Evolutionary conservation across 192 early-diverging fungal genomes (phyloP).

Genomic region (Podila epigama): DNA sequence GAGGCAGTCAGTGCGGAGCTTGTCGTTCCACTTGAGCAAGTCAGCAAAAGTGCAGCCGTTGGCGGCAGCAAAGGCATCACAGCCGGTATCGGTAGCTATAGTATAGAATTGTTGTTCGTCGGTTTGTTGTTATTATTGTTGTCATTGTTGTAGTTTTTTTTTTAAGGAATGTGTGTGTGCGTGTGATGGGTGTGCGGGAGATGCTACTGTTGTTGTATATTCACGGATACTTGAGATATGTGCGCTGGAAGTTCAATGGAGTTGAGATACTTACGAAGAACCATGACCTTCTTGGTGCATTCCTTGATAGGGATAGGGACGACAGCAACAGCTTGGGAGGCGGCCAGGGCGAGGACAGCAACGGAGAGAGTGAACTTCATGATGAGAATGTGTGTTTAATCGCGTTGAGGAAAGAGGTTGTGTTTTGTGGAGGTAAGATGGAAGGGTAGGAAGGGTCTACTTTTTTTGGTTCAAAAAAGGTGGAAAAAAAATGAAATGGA

Average conservation of each 20-base stretch:
- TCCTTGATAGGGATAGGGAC: conserved; percentile 13
- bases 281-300: conserved; percentile 16
- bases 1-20: conserved; percentile 16
- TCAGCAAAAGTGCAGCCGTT: conserved; percentile 23
- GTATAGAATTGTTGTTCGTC: background rate
- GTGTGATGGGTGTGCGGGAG: too few relatives aligned
- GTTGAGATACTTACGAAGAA: conserved; percentile 3
- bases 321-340: conserved; percentile 18
- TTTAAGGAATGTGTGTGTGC: too few relatives aligned
- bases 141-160: background rate
- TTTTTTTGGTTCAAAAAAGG: conserved; percentile 6
- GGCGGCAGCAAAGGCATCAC: conserved; percentile 5
- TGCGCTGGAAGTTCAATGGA: background rate
- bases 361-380: conserved; percentile 16
- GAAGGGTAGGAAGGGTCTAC: background rate
- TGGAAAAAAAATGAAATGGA: conserved; percentile 3
- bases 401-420: background rate
- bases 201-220: background rate
- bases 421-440: background rate
- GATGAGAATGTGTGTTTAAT: background rate
- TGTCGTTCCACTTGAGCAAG: conserved; percentile 28
- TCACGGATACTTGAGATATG: background rate
- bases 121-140: background rate
- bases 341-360: conserved; percentile 7
- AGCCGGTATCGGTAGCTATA: conserved; percentile 5